Base-by-base conservation (phyloP, 495 filamentous ascomycete genomes). In the Hyaloscypha variabilis region DNA sequence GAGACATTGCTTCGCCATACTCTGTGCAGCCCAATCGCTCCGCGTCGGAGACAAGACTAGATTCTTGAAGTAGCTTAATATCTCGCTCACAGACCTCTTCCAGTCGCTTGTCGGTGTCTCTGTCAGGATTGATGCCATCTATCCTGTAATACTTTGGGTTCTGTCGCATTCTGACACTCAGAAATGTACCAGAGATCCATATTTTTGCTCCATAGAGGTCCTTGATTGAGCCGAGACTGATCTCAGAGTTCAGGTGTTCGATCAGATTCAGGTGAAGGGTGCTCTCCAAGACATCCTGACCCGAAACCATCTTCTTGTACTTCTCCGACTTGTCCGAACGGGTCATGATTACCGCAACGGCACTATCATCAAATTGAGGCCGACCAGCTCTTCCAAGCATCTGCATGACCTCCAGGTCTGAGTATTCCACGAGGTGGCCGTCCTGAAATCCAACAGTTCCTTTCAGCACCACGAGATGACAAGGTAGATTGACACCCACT, bases 301-400 rank as follows among this genome's bases (percentile, higher is more conserved):
- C 95, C 1, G 90, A 89, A 6, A 94, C 85, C 79, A 99, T 89
- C 69, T 79, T 89, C 70, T 97, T 87, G 72, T 97, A 98, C 36
- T 87, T 84, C 24, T 78, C 60, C 6, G 87, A 87, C 30, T 91
- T 91, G 23, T 88, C 79, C 11, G 77, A 79, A 26, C 87, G 84
- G 0, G 95, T 97, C 76, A 99, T 85, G 58, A 99, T 96, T 26
- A 97, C 88, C 13, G 92, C 95, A 25, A 88, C 85, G 23, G 92
- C 94, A 68, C 79, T 92, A 55, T 90, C 82, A 66, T 97, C 95
- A 67, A 96, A 99, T 75, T 99, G 95, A 2, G 95, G 95, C 3
- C 95, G 83, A 0, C 95, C 95, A 39, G 95, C 94, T 57, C 95
- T 88, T 25, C 95, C 95, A 30, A 98, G 83, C 95, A 99, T 99